Conservation (phyloP, 1,139 yeast species). For the Schwanniomyces etchellsii region DNA sequence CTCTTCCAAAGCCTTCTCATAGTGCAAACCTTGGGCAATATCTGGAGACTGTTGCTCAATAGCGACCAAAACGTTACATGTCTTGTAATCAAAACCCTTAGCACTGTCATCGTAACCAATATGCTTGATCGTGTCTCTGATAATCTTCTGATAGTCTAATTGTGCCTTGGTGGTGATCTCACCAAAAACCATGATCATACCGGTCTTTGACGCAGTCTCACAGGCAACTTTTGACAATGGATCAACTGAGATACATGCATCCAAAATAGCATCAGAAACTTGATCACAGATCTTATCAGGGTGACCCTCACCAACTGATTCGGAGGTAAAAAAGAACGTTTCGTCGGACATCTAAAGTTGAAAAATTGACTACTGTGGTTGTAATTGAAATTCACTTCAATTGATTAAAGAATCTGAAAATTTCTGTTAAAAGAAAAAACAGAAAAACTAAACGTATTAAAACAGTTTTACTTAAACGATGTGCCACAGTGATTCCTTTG, state of each 20-base stretch:
- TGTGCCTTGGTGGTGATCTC: slow-evolving; percentile 97
- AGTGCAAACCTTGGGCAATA: slow-evolving; percentile 98
- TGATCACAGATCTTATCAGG: slow-evolving; percentile 99
- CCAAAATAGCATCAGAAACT: slow-evolving; percentile 96
- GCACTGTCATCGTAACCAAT: slow-evolving; percentile 96
- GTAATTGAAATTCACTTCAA: too few species aligned
- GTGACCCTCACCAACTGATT: slow-evolving; percentile 98
- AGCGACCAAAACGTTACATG: slow-evolving; percentile 98
- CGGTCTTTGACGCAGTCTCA: slow-evolving; percentile 98
- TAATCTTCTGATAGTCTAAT: slow-evolving; percentile 92
- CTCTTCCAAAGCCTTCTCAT: slow-evolving; percentile 93
- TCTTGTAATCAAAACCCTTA: slow-evolving; percentile 98
- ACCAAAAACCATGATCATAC: slow-evolving; percentile 98
- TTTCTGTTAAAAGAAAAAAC: not conserved
- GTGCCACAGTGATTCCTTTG: too few species aligned
- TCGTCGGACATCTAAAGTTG: slow-evolving; percentile 19
- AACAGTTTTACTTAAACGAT: too few species aligned
- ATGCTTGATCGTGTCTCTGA: slow-evolving; percentile 97
- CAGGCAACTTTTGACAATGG: slow-evolving; percentile 98
- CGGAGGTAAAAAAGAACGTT: slow-evolving; percentile 82
- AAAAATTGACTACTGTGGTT: not conserved
- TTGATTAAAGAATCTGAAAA: too few species aligned
- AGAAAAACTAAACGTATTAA: too few species aligned
- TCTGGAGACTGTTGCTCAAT: slow-evolving; percentile 99
- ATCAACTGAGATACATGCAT: slow-evolving; percentile 93